Evolutionary conservation across 176 grass and related monocot genomes (phyloP).

Genomic region (Carex cristatella): DNA sequence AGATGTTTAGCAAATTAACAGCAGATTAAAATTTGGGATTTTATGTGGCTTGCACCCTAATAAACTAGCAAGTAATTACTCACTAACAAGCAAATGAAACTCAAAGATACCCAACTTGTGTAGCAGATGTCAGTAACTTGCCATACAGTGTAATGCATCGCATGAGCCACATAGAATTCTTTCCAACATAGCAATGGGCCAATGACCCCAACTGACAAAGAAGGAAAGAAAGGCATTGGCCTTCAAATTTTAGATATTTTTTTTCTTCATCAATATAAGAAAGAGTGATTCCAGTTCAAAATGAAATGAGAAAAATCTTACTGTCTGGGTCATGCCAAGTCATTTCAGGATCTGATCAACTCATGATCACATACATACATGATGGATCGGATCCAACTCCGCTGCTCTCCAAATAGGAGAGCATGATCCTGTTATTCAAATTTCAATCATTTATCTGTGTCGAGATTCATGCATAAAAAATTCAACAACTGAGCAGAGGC

Average conservation of each 20-base stretch:
- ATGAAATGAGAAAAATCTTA: background rate
- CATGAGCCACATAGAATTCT: background rate
- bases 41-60: background rate
- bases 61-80: background rate
- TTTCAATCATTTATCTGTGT: no score
- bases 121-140: background rate
- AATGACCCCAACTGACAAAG: background rate
- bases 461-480: no score
- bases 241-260: background rate
- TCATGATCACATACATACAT: no score
- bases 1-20: background rate
- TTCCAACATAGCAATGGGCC: background rate
- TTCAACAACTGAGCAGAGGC: no score
- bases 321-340: background rate
- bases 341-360: no score
- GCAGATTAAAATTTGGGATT: background rate
- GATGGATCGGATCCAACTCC: no score
- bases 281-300: no score
- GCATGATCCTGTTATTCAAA: no score
- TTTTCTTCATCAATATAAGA: background rate
- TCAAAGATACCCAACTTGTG: background rate
- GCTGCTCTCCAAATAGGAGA: no score
- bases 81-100: background rate
- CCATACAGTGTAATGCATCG: background rate
- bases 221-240: background rate